These are phyloP conservation scores for Boletus rubroflammeus DNA, from an alignment of 768 basidiomycete species.

Conservation along the genomic window DNA sequence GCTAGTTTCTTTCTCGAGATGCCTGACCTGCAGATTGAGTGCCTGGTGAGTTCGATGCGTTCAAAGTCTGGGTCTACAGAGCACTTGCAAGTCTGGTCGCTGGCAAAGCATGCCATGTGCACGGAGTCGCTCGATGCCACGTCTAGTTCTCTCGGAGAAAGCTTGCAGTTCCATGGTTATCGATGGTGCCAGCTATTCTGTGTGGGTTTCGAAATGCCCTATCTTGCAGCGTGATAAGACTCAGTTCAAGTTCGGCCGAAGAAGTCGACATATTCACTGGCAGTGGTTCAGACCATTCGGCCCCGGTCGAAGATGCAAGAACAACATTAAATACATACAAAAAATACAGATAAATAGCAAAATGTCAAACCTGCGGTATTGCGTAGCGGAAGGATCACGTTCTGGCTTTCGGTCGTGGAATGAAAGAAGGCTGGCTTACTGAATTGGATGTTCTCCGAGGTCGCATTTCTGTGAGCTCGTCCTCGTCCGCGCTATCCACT, in stretches of 20 bases:
- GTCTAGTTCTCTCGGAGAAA: constrained; percentile 18
- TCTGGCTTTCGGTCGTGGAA: constrained; percentile 24
- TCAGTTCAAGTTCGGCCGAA: background rate
- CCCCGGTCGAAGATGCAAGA: background rate
- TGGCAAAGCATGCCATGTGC: constrained; percentile 26
- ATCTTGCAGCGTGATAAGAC: background rate
- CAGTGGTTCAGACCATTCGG: background rate
- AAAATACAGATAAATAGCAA: constrained; percentile 27
- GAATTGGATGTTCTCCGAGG: constrained; percentile 8
- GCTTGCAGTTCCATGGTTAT: constrained; percentile 9
- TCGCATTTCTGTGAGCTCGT: background rate
- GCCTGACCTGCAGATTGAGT: constrained; percentile 24
- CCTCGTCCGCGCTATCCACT: constrained; percentile 23
- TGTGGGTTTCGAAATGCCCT: background rate
- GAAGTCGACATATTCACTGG: background rate
- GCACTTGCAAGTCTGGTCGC: constrained; percentile 52
- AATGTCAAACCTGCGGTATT: background rate
- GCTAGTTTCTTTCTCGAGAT: constrained; percentile 49
- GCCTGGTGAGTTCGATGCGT: background rate
- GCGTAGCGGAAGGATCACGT: constrained; percentile 11
- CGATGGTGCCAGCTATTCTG: background rate
- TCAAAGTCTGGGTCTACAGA: background rate
- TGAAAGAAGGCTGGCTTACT: constrained; percentile 16
- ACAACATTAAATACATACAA: constrained; percentile 11
- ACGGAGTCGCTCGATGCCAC: constrained; percentile 41